Conservation (phyloP, 2,329 filamentous ascomycete species). For the Fusarium nisikadoi region DNA sequence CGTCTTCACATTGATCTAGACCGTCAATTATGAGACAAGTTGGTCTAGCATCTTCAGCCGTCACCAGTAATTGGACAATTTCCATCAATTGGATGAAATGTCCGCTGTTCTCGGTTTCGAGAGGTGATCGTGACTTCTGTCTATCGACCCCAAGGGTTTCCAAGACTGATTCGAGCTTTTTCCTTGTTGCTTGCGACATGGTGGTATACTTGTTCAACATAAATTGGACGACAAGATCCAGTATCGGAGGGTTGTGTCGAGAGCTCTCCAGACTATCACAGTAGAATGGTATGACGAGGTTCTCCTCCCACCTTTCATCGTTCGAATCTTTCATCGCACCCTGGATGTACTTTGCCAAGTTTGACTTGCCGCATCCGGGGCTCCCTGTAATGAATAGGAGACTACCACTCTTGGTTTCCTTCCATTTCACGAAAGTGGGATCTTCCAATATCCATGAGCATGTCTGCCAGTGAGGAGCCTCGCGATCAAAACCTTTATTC, state of each 20-base stretch:
- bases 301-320: conserved; percentile 6
- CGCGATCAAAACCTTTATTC: conserved; percentile 33
- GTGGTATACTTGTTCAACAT: conserved; percentile 23
- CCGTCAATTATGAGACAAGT: conserved; percentile 35
- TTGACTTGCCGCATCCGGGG: conserved; percentile 36
- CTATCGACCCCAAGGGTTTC: conserved; percentile 13
- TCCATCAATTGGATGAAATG: conserved; percentile 36
- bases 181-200: conserved; percentile 9
- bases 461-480: conserved; percentile 31
- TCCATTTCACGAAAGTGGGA: conserved; percentile 24
- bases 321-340: conserved; percentile 18
- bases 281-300: conserved; percentile 32
- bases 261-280: conserved; percentile 37
- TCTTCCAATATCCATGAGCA: conserved; percentile 33
- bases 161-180: conserved; percentile 20
- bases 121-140: conserved; percentile 2
- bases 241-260: conserved; percentile 30
- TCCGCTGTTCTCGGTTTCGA: background rate
- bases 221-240: conserved; percentile 28
- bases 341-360: conserved; percentile 37
- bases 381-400: conserved; percentile 36
- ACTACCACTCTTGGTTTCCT: conserved; percentile 15
- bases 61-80: conserved; percentile 15
- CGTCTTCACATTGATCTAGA: conserved; percentile 29
- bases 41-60: conserved; percentile 4